phyloP scores from a whole-genome alignment of 1,284 basidiomycete genomes.

The Hemileia vastatrix region DNA sequence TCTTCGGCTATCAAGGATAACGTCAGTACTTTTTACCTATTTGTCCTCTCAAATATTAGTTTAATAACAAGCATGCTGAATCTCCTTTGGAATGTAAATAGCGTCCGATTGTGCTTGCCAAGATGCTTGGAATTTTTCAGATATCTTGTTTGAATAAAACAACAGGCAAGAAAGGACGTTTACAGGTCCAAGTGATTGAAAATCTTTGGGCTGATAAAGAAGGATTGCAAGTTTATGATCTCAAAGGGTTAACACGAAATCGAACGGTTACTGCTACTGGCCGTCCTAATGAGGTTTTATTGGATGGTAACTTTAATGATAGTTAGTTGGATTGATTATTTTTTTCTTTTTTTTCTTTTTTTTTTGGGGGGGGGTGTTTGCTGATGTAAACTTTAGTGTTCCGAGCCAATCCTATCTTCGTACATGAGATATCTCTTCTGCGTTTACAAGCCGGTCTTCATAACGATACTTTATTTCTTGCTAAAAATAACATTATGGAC shows the following conservation, averaged over 20 bases:
- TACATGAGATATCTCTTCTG: constrained; percentile 89
- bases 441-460: constrained; percentile 79
- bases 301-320: constrained; percentile 85
- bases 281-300: constrained; percentile 77
- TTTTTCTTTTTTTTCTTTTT: neutral
- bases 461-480: constrained; percentile 77
- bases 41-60: neutral
- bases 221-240: constrained; percentile 55
- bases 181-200: constrained; percentile 94
- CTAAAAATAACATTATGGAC: constrained; percentile 97
- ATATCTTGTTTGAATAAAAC: constrained; percentile 79
- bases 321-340: constrained; percentile 28
- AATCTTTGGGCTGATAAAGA: constrained; percentile 53
- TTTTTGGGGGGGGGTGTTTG: no score
- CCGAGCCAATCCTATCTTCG: constrained; percentile 65
- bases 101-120: constrained; percentile 88
- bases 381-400: constrained; percentile 25
- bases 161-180: constrained; percentile 67
- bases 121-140: constrained; percentile 96
- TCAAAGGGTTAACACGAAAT: constrained; percentile 86
- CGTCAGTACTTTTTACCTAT: neutral
- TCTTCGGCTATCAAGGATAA: constrained; percentile 45
- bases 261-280: constrained; percentile 84
- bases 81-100: constrained; percentile 45
- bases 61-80: neutral